These are phyloP conservation scores for Pinus albicaulis DNA, from an alignment of 75 land plant species.

Conservation along the genomic window DNA sequence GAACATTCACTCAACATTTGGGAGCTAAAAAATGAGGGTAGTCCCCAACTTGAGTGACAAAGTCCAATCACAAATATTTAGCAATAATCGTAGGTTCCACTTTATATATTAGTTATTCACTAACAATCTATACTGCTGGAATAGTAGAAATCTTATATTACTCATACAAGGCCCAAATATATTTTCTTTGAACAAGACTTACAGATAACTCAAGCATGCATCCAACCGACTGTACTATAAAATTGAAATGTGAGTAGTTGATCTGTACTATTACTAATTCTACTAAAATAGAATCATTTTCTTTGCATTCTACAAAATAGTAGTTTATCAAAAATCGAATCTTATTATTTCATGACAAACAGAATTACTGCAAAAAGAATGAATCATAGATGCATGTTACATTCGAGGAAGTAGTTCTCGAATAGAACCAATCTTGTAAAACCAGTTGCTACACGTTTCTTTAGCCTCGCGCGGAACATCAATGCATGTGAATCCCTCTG, in stretches of 20 bases:
- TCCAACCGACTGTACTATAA: too few species aligned
- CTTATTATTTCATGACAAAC: neutral
- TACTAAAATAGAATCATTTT: neutral
- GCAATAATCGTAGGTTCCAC: too few species aligned
- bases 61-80: too few species aligned
- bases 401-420: slow-evolving; percentile 88
- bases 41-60: too few species aligned
- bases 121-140: neutral
- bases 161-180: neutral
- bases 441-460: slow-evolving; percentile 94
- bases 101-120: too few species aligned
- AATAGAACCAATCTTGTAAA: slow-evolving; percentile 79
- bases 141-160: neutral
- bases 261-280: too few species aligned
- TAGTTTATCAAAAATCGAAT: neutral
- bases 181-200: neutral
- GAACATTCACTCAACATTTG: too few species aligned
- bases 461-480: slow-evolving; percentile 73
- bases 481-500: slow-evolving; percentile 57
- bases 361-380: neutral
- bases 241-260: too few species aligned
- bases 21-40: too few species aligned
- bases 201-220: neutral
- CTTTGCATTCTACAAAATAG: neutral
- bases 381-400: slow-evolving; percentile 21